Conservation (phyloP, 1,139 yeast species). For the Zygoascus hellenicus region DNA sequence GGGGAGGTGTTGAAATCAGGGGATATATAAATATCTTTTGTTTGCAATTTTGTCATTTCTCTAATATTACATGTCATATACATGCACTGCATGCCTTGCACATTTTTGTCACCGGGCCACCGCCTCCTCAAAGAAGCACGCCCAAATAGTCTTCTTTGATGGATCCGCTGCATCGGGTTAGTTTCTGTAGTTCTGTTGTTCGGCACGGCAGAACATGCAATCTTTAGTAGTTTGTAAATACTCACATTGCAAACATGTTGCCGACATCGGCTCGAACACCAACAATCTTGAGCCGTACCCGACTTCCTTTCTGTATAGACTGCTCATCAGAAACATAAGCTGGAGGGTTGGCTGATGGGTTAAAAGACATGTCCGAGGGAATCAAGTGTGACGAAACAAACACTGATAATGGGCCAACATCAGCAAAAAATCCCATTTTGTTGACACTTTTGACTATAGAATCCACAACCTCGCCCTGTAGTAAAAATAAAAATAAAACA, state of each 20-base stretch:
- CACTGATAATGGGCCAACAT: slow-evolving; percentile 94
- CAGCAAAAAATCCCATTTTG: slow-evolving; percentile 96
- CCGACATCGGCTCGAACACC: slow-evolving; percentile 98
- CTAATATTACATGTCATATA: slow-evolving; percentile 10
- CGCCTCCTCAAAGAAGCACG: slow-evolving; percentile 37
- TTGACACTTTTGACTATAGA: slow-evolving; percentile 92
- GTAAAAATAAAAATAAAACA: background rate
- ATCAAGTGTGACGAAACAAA: slow-evolving; percentile 92
- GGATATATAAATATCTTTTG: too few relatives aligned
- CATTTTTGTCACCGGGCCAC: too few relatives aligned
- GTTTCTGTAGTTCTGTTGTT: background rate
- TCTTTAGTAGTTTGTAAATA: slow-evolving; percentile 9
- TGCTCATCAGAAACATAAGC: slow-evolving; percentile 97
- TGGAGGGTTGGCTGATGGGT: slow-evolving; percentile 96
- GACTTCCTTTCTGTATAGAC: slow-evolving; percentile 86
- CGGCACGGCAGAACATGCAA: slow-evolving; percentile 12
- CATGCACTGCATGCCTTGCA: background rate
- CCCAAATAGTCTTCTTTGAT: slow-evolving; percentile 97
- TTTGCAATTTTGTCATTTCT: background rate
- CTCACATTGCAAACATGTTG: slow-evolving; percentile 81
- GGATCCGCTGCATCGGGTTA: slow-evolving; percentile 50
- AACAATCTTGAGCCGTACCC: slow-evolving; percentile 89
- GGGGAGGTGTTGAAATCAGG: too few relatives aligned
- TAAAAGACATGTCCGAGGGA: slow-evolving; percentile 89
- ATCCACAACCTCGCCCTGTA: slow-evolving; percentile 86